These are phyloP conservation scores for Huiozyma naganishii DNA, from an alignment of 805 yeast genomes.

Conservation along the genomic window DNA sequence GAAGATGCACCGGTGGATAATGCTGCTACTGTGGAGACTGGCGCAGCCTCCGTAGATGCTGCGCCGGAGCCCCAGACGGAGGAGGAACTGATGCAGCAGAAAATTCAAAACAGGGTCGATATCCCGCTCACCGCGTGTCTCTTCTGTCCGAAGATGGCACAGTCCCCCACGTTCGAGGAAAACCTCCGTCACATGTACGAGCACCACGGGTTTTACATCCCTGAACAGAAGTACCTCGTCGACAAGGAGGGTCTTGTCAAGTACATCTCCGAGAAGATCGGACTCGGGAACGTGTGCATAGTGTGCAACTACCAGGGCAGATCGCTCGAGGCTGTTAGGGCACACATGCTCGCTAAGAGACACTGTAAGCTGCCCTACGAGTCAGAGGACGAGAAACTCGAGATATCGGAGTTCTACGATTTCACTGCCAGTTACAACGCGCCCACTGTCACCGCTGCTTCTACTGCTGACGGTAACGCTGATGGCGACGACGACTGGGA, in stretches of 20 bases:
- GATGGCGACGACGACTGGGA: constrained; percentile 21
- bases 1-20: neutral
- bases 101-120: constrained; percentile 32
- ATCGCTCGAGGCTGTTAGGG: constrained; percentile 75
- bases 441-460: constrained; percentile 5
- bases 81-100: constrained; percentile 30
- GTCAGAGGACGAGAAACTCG: constrained; percentile 69
- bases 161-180: constrained; percentile 10
- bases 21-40: constrained; percentile 6
- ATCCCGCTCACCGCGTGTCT: constrained; percentile 43
- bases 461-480: constrained; percentile 7
- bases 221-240: constrained; percentile 64
- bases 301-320: constrained; percentile 79
- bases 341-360: constrained; percentile 79
- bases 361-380: constrained; percentile 91
- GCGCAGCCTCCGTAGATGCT: constrained; percentile 15
- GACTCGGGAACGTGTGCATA: constrained; percentile 83
- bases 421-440: constrained; percentile 57
- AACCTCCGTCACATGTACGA: constrained; percentile 67
- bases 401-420: constrained; percentile 85
- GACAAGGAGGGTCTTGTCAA: constrained; percentile 64
- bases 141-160: constrained; percentile 37
- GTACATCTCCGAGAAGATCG: constrained; percentile 83
- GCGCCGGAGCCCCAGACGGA: constrained; percentile 30
- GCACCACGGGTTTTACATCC: constrained; percentile 76